Evolutionary conservation across 2,329 filamentous ascomycete genomes (phyloP), one percentile per base, ranked within the genome.

Genomic region (Helminthosporium solani): DNA sequence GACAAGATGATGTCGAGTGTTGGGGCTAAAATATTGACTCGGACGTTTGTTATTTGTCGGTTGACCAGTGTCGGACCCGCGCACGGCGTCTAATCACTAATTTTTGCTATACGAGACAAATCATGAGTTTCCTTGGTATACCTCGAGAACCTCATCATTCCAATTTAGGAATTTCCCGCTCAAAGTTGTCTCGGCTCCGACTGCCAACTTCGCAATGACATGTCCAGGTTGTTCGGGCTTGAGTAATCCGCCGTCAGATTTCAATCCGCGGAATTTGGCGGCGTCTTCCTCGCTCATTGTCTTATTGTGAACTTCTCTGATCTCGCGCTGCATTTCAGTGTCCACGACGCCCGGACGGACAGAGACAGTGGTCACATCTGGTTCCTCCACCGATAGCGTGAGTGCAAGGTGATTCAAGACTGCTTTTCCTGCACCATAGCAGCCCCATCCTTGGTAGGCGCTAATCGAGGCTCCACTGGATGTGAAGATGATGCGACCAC

Each of bases 291-390:
- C 71, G 54, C 81, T 79, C 79, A 88, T 82, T 14, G 71, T 72
- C 21, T 73, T 76, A 7, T 38, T 38, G 67, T 94, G 86, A 47
- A 83, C 80, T 37, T 90, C 84, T 40, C 94, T 78, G 46, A 99
- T 81, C 46, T 87, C 80, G n/a, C 78, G 78, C 68, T 96, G 91
- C 91, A 96, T 96, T 41, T 86, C 86, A 0, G 91, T 96, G 63
- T 96, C 87, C 7, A 95, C 86, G 36, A 88, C 83, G 2, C 91
- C 91, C 0, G 91, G 91, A 3, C 85, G 78, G 27, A 96, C 75
- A 0, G 88, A 78, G 0, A 96, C 72, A 11, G 82, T 84, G 0
- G 81, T 87, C 35, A 96, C 83, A 12, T 84, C 77, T 1, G 86
- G 83, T 68, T 96, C 91, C 64, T 96, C 91, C 1, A 78, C 77